Percentiles rank a stretch among this genome's conserved stretches.
Evolutionary conservation across 2,329 filamentous ascomycete species (phyloP).

Genomic region (Fusarium graminum): DNA sequence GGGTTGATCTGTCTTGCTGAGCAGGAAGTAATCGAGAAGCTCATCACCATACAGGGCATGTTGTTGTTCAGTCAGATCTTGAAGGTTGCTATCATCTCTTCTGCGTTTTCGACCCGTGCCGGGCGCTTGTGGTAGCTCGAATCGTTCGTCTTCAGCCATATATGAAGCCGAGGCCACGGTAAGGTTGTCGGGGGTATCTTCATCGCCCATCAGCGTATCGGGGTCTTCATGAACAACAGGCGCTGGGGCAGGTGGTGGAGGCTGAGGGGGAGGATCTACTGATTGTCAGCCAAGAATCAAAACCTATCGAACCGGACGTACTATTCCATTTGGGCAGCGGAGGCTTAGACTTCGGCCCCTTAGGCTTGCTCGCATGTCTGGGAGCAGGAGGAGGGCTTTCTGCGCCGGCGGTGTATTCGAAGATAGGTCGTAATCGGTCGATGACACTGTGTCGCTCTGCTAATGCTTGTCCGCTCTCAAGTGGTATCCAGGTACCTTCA

Average conservation of each 20-base stretch:
- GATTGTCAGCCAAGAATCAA: conserved; percentile 20
- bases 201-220: conserved; percentile 74
- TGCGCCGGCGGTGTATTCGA: conserved; percentile 88
- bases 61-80: conserved; percentile 80
- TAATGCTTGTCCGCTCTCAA: conserved; percentile 82
- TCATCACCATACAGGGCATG: conserved; percentile 94
- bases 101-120: conserved; percentile 81
- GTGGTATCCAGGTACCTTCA: conserved; percentile 93
- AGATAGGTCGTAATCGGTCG: conserved; percentile 86
- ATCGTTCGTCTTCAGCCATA: conserved; percentile 84
- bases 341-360: conserved; percentile 70
- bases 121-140: conserved; percentile 74
- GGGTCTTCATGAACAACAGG: conserved; percentile 66
- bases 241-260: conserved; percentile 44
- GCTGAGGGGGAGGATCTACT: conserved; percentile 43
- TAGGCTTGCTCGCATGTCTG: conserved; percentile 90
- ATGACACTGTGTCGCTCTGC: conserved; percentile 89
- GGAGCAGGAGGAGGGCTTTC: conserved; percentile 93
- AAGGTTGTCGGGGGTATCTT: conserved; percentile 85
- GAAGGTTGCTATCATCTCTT: conserved; percentile 69
- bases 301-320: conserved; percentile 33
- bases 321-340: conserved; percentile 70
- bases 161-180: conserved; percentile 88
- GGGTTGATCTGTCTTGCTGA: conserved; percentile 81
- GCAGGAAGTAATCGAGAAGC: conserved; percentile 94